A percentile compares a stretch with the other conserved stretches of the same genome.
Conservation (phyloP, 768 basidiomycete species). For the Rhodotorula toruloides region DNA sequence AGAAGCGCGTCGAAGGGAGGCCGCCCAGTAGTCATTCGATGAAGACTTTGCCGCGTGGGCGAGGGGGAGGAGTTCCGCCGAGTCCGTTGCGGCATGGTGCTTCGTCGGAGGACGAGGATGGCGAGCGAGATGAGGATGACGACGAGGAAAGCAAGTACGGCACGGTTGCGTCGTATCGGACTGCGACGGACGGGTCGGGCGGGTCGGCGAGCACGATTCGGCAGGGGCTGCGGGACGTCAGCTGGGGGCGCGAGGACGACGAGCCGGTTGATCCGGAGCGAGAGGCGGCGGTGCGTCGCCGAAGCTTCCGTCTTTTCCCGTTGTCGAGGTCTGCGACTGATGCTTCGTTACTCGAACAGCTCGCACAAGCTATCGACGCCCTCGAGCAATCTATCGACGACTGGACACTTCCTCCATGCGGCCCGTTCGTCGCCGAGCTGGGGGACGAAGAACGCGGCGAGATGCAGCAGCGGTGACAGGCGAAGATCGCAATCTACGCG, state of each 20-base stretch:
- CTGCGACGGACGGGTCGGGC: not conserved
- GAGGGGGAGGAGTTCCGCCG: not conserved
- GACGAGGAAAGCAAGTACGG: too few relatives aligned
- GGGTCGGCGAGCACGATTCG: not conserved
- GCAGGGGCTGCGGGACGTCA: not conserved
- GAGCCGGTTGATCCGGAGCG: too few relatives aligned
- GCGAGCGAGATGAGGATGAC: too few relatives aligned
- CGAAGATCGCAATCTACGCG: too few relatives aligned
- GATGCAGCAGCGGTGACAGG: too few relatives aligned
- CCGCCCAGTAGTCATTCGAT: slow-evolving; percentile 27
- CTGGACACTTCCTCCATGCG: slow-evolving; percentile 9
- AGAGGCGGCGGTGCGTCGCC: too few relatives aligned
- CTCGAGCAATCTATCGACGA: slow-evolving; percentile 14
- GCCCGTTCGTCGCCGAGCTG: slow-evolving; percentile 18
- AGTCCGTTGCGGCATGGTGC: not conserved
- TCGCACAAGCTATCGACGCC: slow-evolving; percentile 1
- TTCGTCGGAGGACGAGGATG: not conserved
- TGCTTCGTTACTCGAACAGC: not conserved
- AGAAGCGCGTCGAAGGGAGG: not conserved
- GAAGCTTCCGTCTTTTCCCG: not conserved
- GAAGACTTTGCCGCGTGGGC: slow-evolving; percentile 11
- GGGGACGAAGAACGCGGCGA: not conserved
- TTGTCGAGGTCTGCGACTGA: too few relatives aligned
- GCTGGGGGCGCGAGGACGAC: too few relatives aligned
- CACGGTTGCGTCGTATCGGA: not conserved